These are phyloP conservation scores for Tieghemostelium lacteum DNA, from an alignment of 78 protist genomes.

Conservation along the genomic window DNA sequence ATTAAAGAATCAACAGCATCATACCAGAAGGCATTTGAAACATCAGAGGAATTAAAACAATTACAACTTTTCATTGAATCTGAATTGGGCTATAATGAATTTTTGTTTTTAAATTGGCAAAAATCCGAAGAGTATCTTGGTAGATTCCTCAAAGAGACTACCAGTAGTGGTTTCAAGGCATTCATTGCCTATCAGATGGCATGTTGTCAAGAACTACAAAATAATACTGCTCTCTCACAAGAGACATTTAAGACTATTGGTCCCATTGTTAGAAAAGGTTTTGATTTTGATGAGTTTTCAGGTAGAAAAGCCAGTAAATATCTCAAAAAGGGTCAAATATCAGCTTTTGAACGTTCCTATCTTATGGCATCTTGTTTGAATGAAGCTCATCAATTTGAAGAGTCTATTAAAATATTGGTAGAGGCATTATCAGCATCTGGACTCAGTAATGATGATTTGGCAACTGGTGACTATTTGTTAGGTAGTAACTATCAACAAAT, in stretches of 20 bases:
- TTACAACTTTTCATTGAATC: slow-evolving; percentile 66
- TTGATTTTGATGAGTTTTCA: slow-evolving; percentile 74
- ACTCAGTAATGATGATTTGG: slow-evolving; percentile 29
- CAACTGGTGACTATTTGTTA: slow-evolving; percentile 23
- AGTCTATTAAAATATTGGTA: not conserved
- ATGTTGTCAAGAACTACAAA: slow-evolving; percentile 51
- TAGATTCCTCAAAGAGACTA: slow-evolving; percentile 39
- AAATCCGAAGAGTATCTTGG: slow-evolving; percentile 33
- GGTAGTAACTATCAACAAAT: slow-evolving; percentile 63
- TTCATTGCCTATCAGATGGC: slow-evolving; percentile 61
- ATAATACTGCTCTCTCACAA: not conserved
- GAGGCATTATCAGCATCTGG: not conserved
- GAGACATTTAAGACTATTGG: slow-evolving; percentile 3
- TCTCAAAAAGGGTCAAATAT: slow-evolving; percentile 18
- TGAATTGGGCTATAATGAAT: slow-evolving; percentile 75
- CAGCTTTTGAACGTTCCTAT: slow-evolving; percentile 18
- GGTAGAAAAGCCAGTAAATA: slow-evolving; percentile 41
- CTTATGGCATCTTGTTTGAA: slow-evolving; percentile 13
- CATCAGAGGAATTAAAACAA: slow-evolving; percentile 42
- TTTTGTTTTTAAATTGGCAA: slow-evolving; percentile 55
- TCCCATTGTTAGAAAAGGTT: slow-evolving; percentile 45
- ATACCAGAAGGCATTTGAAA: slow-evolving; percentile 28
- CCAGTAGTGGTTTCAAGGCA: slow-evolving; percentile 59
- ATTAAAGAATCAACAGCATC: slow-evolving; percentile 17
- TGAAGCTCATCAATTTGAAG: slow-evolving; percentile 61